Base-by-base conservation (phyloP, 106 monocot species). In the Apostasia shenzhenica region DNA sequence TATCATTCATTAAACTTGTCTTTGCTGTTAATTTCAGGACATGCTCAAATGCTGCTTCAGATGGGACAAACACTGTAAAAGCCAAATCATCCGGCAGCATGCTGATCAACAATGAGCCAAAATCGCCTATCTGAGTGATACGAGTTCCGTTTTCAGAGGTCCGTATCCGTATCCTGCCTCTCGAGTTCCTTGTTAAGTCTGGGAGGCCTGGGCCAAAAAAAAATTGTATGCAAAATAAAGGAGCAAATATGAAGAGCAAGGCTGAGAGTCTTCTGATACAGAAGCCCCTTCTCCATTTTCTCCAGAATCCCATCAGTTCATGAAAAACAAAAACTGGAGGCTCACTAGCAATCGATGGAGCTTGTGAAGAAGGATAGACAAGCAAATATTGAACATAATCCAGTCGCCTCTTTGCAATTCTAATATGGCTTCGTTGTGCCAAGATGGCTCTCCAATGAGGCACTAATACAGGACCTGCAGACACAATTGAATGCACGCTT, bases 1-100 rank as follows among this genome's bases (percentile, higher is more conserved):
- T 81, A 11, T 71, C 60, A 39, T 78, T 26, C 44, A 47, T 57
- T 42, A 84, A 37, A 58, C 73, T 78, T 13, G 80, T 75, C 48
- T 37, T 63, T 1, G 81, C 44, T 55, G 59, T 40, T 47, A 95
- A 72, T 44, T 75, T 75, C 8, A 95, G 74, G 38, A 78, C 53
- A 8, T 45, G 51, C n/a, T 74, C 47, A 41, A 95, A 88, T 8
- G 86, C 78, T 55, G 65, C 61, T 13, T 79, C 80, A 14, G 85
- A 91, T 44, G 94, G 91, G 26, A 80, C 47, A 53, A 95, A 88
- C 1, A 78, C 6, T 1, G 88, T 95, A 74, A 95, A 95, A 14
- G 91, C 72, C 50, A 91, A 86, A 70, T 95, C 83, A 51, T 75
- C 67, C 3, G 94, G 88, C 64, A 95, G 66, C 91, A 95, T 86